Percentiles rank a stretch among this genome's conserved stretches.
Conservation (phyloP, 1,284 basidiomycete species). For the Apiotrichum mycotoxinovorans region DNA sequence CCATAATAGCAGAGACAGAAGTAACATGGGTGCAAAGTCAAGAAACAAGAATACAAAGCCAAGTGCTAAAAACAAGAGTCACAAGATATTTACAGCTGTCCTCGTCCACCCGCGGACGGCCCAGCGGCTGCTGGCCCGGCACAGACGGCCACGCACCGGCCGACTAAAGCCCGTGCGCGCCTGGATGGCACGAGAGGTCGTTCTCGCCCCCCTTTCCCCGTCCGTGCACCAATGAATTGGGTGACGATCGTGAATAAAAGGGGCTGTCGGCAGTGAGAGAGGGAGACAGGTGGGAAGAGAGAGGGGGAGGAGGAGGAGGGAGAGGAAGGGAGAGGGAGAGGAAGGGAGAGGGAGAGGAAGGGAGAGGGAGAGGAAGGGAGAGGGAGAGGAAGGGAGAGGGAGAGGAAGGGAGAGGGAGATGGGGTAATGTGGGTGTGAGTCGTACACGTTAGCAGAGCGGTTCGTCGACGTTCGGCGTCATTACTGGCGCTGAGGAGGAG, state of each 20-base stretch:
- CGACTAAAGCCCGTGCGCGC: constrained; percentile 23
- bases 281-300: not conserved
- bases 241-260: constrained; percentile 47
- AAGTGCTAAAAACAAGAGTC: not conserved
- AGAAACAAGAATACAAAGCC: not conserved
- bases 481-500: no score
- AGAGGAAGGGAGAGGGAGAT: no score
- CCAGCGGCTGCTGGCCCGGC: constrained; percentile 7
- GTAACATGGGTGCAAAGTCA: not conserved
- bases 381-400: no score
- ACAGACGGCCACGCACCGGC: constrained; percentile 14
- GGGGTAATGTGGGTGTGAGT: no score
- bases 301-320: not conserved
- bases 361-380: not conserved
- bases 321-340: constrained; percentile 1
- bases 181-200: constrained; percentile 17
- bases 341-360: not conserved
- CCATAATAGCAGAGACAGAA: not conserved
- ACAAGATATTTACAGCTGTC: constrained; percentile 9
- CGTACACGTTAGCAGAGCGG: no score
- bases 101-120: constrained; percentile 17
- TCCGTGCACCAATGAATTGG: constrained; percentile 39
- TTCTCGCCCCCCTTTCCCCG: constrained; percentile 48
- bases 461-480: no score
- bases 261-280: constrained; percentile 21